Base-by-base conservation (phyloP, 352 stramenopile species). In the Pythium utonaiense region DNA sequence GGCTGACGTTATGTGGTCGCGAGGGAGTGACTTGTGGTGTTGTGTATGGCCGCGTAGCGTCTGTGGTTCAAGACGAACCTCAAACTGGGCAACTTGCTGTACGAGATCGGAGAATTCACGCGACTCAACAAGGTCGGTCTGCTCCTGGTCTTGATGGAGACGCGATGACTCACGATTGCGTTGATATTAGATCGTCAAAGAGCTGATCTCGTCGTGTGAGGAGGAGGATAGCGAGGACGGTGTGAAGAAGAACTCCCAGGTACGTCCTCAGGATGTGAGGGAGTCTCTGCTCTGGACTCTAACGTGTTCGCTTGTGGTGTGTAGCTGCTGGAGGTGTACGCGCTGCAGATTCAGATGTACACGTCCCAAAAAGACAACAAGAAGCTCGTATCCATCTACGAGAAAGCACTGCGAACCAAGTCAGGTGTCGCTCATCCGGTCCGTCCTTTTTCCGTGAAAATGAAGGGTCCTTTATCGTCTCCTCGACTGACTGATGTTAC, bases 11-110 rank as follows among this genome's bases (percentile, higher is more conserved):
- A 14, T 5, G 40, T 52, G 27, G 1, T 79, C 24, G 64, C 78
- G 1, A 25, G 47, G 9, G 12, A 27, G 57, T 6, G 10, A 53
- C 1, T 61, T 25, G 25, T 19, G 3, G 24, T 42, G 57, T 12
- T 21, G 17, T 0, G 33, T 14, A 9, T 22, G 27, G 19, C 28
- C 16, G 21, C 28, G 6, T 27, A 92, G 78, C 80, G 94, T 3
- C 57, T 98, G 14, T 98, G 94, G 94, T 98, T 98, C 78, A 98
- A 98, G 73, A 98, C 92, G 22, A 98, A 96, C 64, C 63, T 98
- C 10, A 98, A 98, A 62, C 83, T 98, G 40, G 94, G 94, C 12
- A 97, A 98, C 52, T 69, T 98, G 33, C 63, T 98, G 45, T 97
- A 83, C 78, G 81, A 93, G 76, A 89, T 90, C 51, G 64, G 70